Evolutionary conservation across 1,139 yeast species (phyloP), one percentile per base, ranked within the genome.

Genomic region (Sugiyamaella neomexicana): DNA sequence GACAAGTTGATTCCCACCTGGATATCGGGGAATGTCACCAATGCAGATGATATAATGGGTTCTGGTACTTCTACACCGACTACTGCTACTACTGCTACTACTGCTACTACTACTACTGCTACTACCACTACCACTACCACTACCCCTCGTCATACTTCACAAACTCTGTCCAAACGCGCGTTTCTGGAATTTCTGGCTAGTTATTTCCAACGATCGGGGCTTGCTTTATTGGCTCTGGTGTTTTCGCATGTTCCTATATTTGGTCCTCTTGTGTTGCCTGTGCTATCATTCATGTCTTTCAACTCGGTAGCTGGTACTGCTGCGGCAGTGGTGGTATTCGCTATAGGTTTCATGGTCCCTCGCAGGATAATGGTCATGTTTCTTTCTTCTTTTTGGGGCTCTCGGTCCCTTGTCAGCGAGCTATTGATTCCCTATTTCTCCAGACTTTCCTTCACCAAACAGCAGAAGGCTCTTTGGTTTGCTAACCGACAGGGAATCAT

Each of bases 401-500:
- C 79, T 7, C 64, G 77, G 12, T 69, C 75, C 46, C 68, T 81
- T 54, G 71, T 75, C 44, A 69, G 74, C 37, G 82, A 80, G 53
- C 71, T 83, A 41, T 70, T 82, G 39, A 67, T 69, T 9, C 85
- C 86, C 2, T 82, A 80, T 64, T 80, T 83, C 66, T 65, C 72
- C 12, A 68, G 80, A 23, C 69, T 81, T 17, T 79, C 80, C 8
- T 77, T 81, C 56, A 60, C 70, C 4, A 67, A 76, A 7, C 59
- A 68, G n/a, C 82, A 81, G 53, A 71, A 72, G 46, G 71, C 73
- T 9, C 76, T 74, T 53, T 83, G 88, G 88, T 68, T 75, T 53
- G 72, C 72, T 17, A 77, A 83, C 9, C 72, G 88, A 39, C 81
- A 79, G 52, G 87, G 87, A 0, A 74, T 81, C 16, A 67, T 83